These are phyloP conservation scores for Oidiodendron maius DNA, from an alignment of 495 filamentous ascomycete genomes.

Conservation along the genomic window DNA sequence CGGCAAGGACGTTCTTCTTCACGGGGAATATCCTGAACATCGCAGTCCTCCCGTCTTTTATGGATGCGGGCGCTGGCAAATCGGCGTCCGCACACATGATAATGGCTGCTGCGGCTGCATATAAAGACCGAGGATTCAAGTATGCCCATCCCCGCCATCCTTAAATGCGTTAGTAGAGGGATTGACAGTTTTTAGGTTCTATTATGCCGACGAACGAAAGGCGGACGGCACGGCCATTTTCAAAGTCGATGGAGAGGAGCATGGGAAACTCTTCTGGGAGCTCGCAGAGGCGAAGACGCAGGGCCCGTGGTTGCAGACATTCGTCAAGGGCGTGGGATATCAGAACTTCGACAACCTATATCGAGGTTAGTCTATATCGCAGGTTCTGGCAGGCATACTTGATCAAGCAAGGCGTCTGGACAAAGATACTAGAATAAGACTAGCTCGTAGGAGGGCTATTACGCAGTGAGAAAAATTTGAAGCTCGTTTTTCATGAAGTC, in stretches of 20 bases:
- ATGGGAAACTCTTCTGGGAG: slow-evolving; percentile 32
- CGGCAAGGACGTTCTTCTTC: slow-evolving; percentile 40
- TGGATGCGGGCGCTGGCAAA: slow-evolving; percentile 38
- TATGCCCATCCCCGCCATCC: slow-evolving; percentile 18
- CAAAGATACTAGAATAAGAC: not conserved
- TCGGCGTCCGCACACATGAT: slow-evolving; percentile 42
- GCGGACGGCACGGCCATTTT: slow-evolving; percentile 28
- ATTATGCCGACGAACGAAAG: slow-evolving; percentile 41
- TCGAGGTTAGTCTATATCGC: not conserved
- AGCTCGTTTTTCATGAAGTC: too few relatives aligned
- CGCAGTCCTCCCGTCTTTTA: slow-evolving; percentile 23
- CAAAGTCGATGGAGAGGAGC: slow-evolving; percentile 34
- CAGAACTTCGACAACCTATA: slow-evolving; percentile 7
- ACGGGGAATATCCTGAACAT: slow-evolving; percentile 43
- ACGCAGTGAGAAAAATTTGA: slow-evolving; percentile 4
- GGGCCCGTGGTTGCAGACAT: slow-evolving; percentile 41
- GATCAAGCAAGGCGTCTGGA: not conserved
- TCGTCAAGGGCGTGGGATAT: slow-evolving; percentile 32
- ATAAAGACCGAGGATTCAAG: slow-evolving; percentile 39
- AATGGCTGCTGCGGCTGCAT: slow-evolving; percentile 30
- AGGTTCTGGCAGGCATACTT: not conserved
- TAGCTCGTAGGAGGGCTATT: not conserved
- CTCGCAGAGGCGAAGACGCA: slow-evolving; percentile 32
- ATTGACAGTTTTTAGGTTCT: slow-evolving; percentile 33
- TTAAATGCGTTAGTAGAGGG: slow-evolving; percentile 12